Percentiles rank a stretch among this genome's conserved stretches.
phyloP scores from a whole-genome alignment of 2,329 filamentous ascomycete genomes.

The Cladophialophora yegresii region DNA sequence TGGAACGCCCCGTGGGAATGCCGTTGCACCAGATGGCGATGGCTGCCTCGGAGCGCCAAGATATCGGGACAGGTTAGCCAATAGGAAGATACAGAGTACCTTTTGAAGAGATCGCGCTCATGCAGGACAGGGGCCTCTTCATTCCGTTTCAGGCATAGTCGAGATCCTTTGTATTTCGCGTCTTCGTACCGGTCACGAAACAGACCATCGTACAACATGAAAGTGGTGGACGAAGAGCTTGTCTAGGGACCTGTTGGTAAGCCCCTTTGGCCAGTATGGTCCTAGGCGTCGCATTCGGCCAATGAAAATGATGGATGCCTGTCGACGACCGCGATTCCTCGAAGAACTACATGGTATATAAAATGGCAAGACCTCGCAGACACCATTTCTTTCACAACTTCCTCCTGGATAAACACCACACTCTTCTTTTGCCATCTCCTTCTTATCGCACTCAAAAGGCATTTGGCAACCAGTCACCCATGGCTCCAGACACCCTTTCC shows the following conservation, averaged over 20 bases:
- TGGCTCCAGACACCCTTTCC: conserved; percentile 37
- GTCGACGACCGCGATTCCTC: neutral
- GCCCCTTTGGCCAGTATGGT: neutral
- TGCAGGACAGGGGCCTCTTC: conserved; percentile 19
- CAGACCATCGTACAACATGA: neutral
- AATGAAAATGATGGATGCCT: neutral
- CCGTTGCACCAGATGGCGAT: no score
- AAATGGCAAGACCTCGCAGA: neutral
- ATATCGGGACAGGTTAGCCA: neutral
- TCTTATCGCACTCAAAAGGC: neutral
- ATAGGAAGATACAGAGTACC: neutral
- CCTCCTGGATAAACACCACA: neutral
- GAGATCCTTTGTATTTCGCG: neutral
- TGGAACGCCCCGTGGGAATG: neutral
- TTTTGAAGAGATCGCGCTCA: neutral
- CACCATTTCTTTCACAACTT: no score
- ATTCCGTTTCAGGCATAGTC: conserved; percentile 14
- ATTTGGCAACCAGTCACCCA: neutral
- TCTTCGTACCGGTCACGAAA: neutral
- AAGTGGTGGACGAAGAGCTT: neutral
- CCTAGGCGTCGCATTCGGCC: neutral
- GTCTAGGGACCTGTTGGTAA: neutral
- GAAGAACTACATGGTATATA: neutral
- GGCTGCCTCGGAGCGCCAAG: neutral
- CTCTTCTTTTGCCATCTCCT: neutral